Conservation (phyloP, 768 basidiomycete genomes). For the Rubroboletus pulcherrimus region DNA sequence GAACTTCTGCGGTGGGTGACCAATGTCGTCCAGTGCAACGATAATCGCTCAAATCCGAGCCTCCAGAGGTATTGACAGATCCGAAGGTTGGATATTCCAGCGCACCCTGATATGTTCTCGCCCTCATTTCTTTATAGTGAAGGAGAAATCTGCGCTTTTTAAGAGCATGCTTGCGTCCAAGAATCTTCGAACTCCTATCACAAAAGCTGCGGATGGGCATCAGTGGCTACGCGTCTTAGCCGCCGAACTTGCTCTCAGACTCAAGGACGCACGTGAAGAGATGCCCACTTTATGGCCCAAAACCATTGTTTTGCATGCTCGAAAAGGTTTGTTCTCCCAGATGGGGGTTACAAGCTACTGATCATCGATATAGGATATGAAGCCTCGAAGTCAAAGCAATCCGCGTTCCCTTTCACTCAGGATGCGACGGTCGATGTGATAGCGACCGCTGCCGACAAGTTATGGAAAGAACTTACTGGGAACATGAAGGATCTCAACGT, state of each 20-base stretch:
- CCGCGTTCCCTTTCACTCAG: slow-evolving; percentile 78
- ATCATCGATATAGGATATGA: slow-evolving; percentile 54
- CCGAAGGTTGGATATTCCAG: slow-evolving; percentile 58
- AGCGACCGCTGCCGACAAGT: slow-evolving; percentile 65
- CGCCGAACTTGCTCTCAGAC: slow-evolving; percentile 81
- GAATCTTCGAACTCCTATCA: slow-evolving; percentile 80
- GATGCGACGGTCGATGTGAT: slow-evolving; percentile 76
- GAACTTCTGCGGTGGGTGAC: slow-evolving; percentile 73
- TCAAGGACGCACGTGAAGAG: slow-evolving; percentile 74
- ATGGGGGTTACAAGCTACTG: not conserved
- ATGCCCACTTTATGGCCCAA: slow-evolving; percentile 88
- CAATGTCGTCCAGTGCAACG: not conserved
- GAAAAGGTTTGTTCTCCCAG: slow-evolving; percentile 51
- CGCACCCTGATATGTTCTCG: not conserved
- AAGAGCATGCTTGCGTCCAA: slow-evolving; percentile 98
- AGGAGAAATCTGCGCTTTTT: slow-evolving; percentile 71
- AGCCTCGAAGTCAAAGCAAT: slow-evolving; percentile 72
- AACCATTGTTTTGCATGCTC: slow-evolving; percentile 74
- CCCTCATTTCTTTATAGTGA: slow-evolving; percentile 52
- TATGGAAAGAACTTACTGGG: slow-evolving; percentile 87
- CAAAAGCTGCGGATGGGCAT: slow-evolving; percentile 66
- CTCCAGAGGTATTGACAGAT: slow-evolving; percentile 76
- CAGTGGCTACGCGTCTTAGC: slow-evolving; percentile 93
- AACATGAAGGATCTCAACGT: slow-evolving; percentile 54
- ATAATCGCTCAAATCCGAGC: not conserved